phyloP scores from a whole-genome alignment of 2,329 filamentous ascomycete species.

The Cytospora leucostoma region DNA sequence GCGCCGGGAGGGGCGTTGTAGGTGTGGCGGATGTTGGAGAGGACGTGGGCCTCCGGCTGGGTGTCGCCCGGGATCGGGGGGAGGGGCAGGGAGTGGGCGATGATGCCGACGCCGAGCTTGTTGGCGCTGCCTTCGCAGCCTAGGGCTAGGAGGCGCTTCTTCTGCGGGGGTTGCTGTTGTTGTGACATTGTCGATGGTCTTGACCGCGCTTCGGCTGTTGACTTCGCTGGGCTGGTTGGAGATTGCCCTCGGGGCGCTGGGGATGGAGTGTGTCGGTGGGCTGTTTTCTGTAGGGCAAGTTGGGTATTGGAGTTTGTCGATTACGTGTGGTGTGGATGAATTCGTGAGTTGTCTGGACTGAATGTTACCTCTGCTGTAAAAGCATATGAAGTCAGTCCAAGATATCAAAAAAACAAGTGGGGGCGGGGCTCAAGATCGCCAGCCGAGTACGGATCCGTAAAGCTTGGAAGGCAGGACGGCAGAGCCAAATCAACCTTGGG shows the following conservation, averaged over 20 bases:
- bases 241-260: too few relatives aligned
- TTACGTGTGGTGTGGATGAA: background rate
- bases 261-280: too few relatives aligned
- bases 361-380: background rate
- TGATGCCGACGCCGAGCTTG: conserved; percentile 93
- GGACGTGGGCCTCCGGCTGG: conserved; percentile 62
- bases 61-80: conserved; percentile 28
- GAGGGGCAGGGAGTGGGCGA: conserved; percentile 65
- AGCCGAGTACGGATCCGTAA: background rate
- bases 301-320: too few relatives aligned
- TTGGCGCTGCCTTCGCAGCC: conserved; percentile 90
- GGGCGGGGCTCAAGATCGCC: background rate
- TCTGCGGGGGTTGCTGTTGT: conserved; percentile 30
- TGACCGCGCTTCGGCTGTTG: background rate
- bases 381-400: background rate
- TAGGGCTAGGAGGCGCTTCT: conserved; percentile 53
- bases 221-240: background rate
- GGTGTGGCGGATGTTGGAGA: conserved; percentile 93
- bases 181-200: conserved; percentile 13
- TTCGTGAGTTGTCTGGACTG: background rate
- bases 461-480: too few relatives aligned
- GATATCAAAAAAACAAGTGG: conserved; percentile 1
- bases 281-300: too few relatives aligned
- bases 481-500: too few relatives aligned
- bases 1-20: conserved; percentile 89